Evolutionary conservation across 495 filamentous ascomycete species (phyloP).

Genomic region (Halenospora varia): DNA sequence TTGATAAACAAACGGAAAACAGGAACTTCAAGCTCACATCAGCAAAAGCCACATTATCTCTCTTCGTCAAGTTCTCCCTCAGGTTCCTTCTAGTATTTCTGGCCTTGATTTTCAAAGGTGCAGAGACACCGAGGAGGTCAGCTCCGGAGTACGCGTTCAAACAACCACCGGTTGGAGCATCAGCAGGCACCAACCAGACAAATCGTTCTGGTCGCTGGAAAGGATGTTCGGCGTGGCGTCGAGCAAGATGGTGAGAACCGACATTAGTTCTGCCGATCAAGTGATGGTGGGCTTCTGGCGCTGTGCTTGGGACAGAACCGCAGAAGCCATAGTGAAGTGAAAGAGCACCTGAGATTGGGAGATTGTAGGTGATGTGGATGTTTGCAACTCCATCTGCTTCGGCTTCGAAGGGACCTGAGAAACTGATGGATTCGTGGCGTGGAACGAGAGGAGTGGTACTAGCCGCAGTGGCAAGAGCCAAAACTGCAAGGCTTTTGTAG

Average conservation of each 20-base stretch:
- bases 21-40: not conserved
- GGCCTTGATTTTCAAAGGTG: conserved; percentile 31
- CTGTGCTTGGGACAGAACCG: not conserved
- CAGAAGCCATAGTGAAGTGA: not conserved
- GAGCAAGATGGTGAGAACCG: not conserved
- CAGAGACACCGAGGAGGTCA: conserved; percentile 23
- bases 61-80: not conserved
- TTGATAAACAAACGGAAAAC: no score
- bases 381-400: not conserved
- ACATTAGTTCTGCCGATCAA: not conserved
- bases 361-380: not conserved
- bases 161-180: conserved; percentile 40
- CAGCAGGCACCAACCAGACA: conserved; percentile 51
- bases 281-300: not conserved
- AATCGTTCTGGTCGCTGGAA: conserved; percentile 21
- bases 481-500: not conserved
- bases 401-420: not conserved
- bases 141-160: conserved; percentile 42
- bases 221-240: not conserved
- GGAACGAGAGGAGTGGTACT: not conserved
- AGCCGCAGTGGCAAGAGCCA: not conserved
- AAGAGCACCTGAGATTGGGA: not conserved
- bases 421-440: not conserved
- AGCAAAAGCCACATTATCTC: not conserved
- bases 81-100: conserved; percentile 18